Conservation (phyloP, 306 rosid genomes). For the Vicia sativa region DNA sequence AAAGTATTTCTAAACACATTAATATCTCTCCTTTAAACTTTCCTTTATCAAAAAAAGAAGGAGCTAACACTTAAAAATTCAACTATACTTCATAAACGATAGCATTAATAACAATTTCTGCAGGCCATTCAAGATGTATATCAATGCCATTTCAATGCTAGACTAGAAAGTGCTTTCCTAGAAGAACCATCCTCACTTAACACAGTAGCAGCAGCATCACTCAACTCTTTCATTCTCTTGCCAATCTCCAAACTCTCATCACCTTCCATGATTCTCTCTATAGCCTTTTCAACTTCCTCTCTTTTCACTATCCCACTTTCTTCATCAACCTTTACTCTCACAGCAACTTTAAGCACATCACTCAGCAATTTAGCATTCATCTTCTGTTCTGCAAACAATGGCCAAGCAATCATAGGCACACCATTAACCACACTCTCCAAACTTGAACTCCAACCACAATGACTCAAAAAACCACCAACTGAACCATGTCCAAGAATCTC, state of each 20-base stretch:
- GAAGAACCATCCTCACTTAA: conserved; percentile 42
- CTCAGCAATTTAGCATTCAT: conserved; percentile 24
- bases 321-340: conserved; percentile 22
- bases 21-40: too few relatives aligned
- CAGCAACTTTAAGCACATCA: conserved; percentile 20
- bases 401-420: conserved; percentile 40
- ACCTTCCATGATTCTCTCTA: conserved; percentile 38
- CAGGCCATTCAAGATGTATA: background rate
- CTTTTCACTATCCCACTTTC: conserved; percentile 39
- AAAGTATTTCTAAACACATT: too few relatives aligned
- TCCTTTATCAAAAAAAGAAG: too few relatives aligned
- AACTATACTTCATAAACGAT: too few relatives aligned
- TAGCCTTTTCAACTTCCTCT: conserved; percentile 35
- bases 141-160: conserved; percentile 27
- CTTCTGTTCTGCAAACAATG: conserved; percentile 38
- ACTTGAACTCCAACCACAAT: conserved; percentile 44
- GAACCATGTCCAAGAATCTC: conserved; percentile 37
- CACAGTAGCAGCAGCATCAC: conserved; percentile 30
- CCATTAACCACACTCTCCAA: conserved; percentile 35
- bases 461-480: conserved; percentile 39
- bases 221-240: conserved; percentile 9
- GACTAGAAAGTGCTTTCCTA: conserved; percentile 24
- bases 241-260: conserved; percentile 36
- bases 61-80: too few relatives aligned
- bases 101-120: background rate